These are phyloP conservation scores for Ustilago cynodontis DNA, from an alignment of 1,284 basidiomycete species.

Conservation along the genomic window DNA sequence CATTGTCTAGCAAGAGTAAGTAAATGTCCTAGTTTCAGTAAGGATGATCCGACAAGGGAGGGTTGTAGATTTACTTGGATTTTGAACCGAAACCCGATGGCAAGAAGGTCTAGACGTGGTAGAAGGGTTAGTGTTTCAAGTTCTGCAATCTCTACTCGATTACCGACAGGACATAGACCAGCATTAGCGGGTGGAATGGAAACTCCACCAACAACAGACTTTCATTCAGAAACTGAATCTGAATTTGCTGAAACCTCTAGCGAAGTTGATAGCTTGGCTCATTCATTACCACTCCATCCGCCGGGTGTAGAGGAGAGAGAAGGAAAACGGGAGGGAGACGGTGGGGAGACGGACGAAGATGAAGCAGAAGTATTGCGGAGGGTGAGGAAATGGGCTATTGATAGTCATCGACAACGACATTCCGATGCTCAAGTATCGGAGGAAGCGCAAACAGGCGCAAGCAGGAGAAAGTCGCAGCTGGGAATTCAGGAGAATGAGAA, in stretches of 20 bases:
- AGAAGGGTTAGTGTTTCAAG: conserved; percentile 31
- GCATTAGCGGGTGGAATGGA: conserved; percentile 19
- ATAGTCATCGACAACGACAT: conserved; percentile 31
- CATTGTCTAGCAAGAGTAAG: conserved; percentile 62
- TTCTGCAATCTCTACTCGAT: no score
- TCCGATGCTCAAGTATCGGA: background rate
- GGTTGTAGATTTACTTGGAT: conserved; percentile 57
- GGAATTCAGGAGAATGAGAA: background rate
- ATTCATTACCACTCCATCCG: background rate
- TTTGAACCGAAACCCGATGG: conserved; percentile 56
- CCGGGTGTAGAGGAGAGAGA: background rate
- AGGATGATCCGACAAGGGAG: conserved; percentile 33
- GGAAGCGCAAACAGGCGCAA: background rate
- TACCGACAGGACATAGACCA: no score
- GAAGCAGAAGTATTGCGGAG: conserved; percentile 40
- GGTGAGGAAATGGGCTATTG: conserved; percentile 41
- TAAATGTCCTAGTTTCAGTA: conserved; percentile 58
- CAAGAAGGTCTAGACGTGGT: conserved; percentile 32
- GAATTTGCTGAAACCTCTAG: conserved; percentile 29
- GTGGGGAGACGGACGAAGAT: conserved; percentile 36
- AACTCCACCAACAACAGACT: conserved; percentile 55
- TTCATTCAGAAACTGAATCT: conserved; percentile 46
- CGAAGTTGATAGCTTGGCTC: conserved; percentile 21
- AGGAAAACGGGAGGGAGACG: background rate
- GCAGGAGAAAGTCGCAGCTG: background rate